Evolutionary conservation across 2,329 filamentous ascomycete species (phyloP), one percentile per base, ranked within the genome.

Genomic region (Pleomassaria siparia): DNA sequence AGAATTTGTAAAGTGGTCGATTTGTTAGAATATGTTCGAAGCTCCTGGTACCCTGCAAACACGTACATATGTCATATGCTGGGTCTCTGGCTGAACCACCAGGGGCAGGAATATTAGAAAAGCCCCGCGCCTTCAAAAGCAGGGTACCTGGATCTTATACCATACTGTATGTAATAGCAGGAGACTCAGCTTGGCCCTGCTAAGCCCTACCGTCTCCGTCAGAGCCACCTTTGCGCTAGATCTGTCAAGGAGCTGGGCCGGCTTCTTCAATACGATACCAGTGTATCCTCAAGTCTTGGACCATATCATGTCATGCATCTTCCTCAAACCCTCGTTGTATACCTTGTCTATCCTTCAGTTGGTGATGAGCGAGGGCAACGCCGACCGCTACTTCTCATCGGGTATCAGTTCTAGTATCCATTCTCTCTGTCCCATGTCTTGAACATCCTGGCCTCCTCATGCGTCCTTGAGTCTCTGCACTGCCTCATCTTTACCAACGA

Each of bases 401-500:
- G 50, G 46, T 47, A 49, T 46, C 40, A 35, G 15, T 24, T 21
- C 26, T 29, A 12, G 11, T 22, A 30, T 20, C 40, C 9, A 29
- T 9, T 11, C 15, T 22, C 18, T 13, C 9, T 29, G 6, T 29
- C 20, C 16, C 11, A 40, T n/a, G 4, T 10, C 9, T 29, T 37
- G 22, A 45, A 44, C 42, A 26, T 40, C 32, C n/a, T n/a, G n/a
- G n/a, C n/a, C n/a, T n/a, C n/a, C 22, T 15, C 24, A 28, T 18
- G 20, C 48, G 50, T 29, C 47, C 54, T 54, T 63, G 26, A 87
- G 72, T 64, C 74, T 75, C 54, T 67, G 69, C 28, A 89, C 74
- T 68, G 86, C 82, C 39, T 74, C 71, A 29, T 80, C 74, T 50
- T 80, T 70, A 44, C 72, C 74, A 35, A 94, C 78, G 43, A 94